Base-by-base conservation (phyloP, 306 rosid species). In the Psophocarpus tetragonolobus region DNA sequence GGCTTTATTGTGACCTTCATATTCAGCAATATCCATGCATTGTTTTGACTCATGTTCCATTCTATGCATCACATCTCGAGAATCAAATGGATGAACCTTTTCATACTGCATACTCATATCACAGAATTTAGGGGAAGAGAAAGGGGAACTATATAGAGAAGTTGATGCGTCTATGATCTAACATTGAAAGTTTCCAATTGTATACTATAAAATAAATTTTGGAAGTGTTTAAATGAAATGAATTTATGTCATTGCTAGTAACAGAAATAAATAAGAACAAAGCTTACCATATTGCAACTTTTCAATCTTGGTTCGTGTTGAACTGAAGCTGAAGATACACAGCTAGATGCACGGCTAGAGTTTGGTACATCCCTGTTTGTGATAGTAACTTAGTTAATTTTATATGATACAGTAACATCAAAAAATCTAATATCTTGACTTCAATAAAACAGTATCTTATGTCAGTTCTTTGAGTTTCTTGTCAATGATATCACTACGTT, bases 51-150 rank as follows among this genome's bases (percentile, higher is more conserved):
- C 77, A 21, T 61, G 67, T 42, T 35, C 75, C 74, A 57, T 70
- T 41, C 21, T 39, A 76, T 68, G 54, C 50, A 42, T 79, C 74
- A 38, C 75, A 73, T 73, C 74, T 47, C 82, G 87, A 74, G 65
- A 74, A 65, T 86, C 90, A 78, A 87, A 73, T 53, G 87, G 88
- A 72, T 86, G 91, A 65, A 91, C 80, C 81, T 81, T 89, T 75
- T 78, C 87, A 91, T 78, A 80, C 93, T 87, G 85, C 71, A 79
- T 68, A 70, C 71, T 30, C 68, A 84, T 42, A 50, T 24, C 71
- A 77, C 42, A 78, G 33, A 73, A 66, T 8, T 64, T n/a, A 72
- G 18, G 29, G 24, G 24, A 79, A 66, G 44, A 24, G 54, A 47
- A 47, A 26, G 60, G 50, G 18, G 32, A 21, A 63, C 69, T 32